Percentiles rank a stretch among this genome's conserved stretches.
phyloP scores from a whole-genome alignment of 73 alveolate genomes.

The Urostyla sp. region DNA sequence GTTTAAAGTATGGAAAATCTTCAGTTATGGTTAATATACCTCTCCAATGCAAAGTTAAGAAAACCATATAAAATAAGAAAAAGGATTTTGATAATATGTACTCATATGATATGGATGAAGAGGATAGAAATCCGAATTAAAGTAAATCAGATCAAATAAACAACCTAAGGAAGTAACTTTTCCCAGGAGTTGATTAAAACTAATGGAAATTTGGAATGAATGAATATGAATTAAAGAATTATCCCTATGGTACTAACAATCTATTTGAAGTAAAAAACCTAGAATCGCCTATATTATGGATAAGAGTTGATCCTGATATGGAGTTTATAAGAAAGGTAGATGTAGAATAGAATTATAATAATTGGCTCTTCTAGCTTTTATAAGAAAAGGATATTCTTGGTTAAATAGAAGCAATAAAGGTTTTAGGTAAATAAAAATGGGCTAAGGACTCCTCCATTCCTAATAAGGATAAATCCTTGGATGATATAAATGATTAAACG shows the following conservation, averaged over 20 bases:
- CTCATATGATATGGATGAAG: conserved; percentile 27
- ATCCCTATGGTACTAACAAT: conserved; percentile 51
- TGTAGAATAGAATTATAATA: conserved; percentile 49
- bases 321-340: conserved; percentile 69
- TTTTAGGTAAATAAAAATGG: no score
- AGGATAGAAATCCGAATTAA: conserved; percentile 11
- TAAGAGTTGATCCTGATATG: conserved; percentile 77
- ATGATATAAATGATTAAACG: conserved; percentile 26
- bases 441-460: no score
- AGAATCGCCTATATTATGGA: conserved; percentile 78
- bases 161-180: no score
- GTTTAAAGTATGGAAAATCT: conserved; percentile 39
- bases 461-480: not conserved
- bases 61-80: conserved; percentile 70
- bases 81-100: conserved; percentile 50
- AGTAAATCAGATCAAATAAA: conserved; percentile 31
- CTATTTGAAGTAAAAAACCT: conserved; percentile 65
- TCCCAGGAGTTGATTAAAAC: conserved; percentile 9
- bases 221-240: conserved; percentile 47
- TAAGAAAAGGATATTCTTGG: conserved; percentile 79
- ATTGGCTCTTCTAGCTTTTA: conserved; percentile 70
- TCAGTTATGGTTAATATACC: conserved; percentile 49
- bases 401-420: conserved; percentile 78
- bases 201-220: conserved; percentile 53
- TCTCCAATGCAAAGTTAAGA: conserved; percentile 59